Base-by-base conservation (phyloP, 1,284 basidiomycete genomes). In the Fomitopsis palustris region DNA sequence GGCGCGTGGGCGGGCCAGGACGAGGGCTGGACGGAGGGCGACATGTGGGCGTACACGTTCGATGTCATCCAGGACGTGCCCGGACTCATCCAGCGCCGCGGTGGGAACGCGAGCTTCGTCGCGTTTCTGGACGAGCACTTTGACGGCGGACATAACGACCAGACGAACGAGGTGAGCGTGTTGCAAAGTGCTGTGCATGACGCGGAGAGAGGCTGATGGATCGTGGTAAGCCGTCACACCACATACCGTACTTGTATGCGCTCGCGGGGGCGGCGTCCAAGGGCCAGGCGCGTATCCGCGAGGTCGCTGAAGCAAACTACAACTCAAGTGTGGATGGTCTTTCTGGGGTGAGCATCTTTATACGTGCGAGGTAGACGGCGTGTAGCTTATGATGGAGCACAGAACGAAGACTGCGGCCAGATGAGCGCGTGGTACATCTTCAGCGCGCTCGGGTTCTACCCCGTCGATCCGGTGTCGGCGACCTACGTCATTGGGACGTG, bases 381-480 rank as follows among this genome's bases (percentile, higher is more conserved):
- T 21, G 8, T 4, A 23, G 45, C 14, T 49, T 10, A 33, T 8
- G 21, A 38, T 51, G 14, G 19, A 37, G 49, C 41, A 19, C 25
- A 91, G 85, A 95, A 94, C 67, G 92, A 95, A 70, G 92, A 95
- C 67, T 93, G 92, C 65, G 92, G 92, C 0, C 92, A 94, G 70
- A 93, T 93, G 90, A 90, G 87, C 66, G 88, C 91, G 0, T 94
- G 92, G 92, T 93, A 88, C 69, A 78, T 93, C 12, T 94, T 93
- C 74, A 86, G 85, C 47, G 85, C 88, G 1, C 78, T 95, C 69
- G 92, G 92, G 0, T 89, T 94, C 73, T 95, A 94, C 67, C 91
- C 92, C n/a, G 90, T 94, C 54, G 86, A 92, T 69, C 90, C 91
- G 0, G 87, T 88, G 0, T 88, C 86, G 0, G 82, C 83, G 8